Evolutionary conservation across 345 rosid species (phyloP).

Genomic region (Eucalyptus camaldulensis): DNA sequence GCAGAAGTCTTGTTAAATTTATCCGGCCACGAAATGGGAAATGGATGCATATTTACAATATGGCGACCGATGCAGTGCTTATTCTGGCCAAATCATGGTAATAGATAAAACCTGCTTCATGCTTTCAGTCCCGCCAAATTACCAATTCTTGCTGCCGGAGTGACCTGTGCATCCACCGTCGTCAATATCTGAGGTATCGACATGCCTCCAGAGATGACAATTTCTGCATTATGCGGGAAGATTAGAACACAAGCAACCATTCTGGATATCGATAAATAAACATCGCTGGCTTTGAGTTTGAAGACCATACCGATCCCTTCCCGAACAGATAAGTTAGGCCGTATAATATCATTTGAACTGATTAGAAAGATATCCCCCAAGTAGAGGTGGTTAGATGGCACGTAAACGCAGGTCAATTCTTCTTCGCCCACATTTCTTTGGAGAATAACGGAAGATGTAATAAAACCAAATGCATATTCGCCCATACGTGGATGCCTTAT

Average conservation of each 20-base stretch:
- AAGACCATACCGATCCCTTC: conserved; percentile 39
- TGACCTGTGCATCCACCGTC: conserved; percentile 6
- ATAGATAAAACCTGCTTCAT: neutral
- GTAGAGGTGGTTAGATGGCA: conserved; percentile 39
- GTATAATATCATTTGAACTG: conserved; percentile 26
- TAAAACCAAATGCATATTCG: conserved; percentile 47
- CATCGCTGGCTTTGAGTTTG: neutral
- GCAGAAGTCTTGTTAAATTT: neutral
- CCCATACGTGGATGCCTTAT: conserved; percentile 46
- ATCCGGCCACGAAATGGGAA: neutral
- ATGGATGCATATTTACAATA: neutral
- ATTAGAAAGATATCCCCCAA: conserved; percentile 42
- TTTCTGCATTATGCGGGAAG: conserved; percentile 14
- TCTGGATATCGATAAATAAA: neutral
- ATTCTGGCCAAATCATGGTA: neutral
- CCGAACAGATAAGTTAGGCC: conserved; percentile 46
- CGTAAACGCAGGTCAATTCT: conserved; percentile 38
- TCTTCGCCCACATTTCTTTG: conserved; percentile 26
- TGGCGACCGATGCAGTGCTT: neutral
- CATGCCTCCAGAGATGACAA: conserved; percentile 44
- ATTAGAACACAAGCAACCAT: neutral
- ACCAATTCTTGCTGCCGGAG: neutral
- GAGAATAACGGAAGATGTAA: conserved; percentile 34
- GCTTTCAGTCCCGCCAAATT: neutral
- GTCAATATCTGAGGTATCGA: conserved; percentile 32